Percentiles rank a stretch among this genome's conserved stretches.
These are phyloP conservation scores for Chloromonas sp. DNA, from an alignment of 163 green algal species.

Conservation along the genomic window DNA sequence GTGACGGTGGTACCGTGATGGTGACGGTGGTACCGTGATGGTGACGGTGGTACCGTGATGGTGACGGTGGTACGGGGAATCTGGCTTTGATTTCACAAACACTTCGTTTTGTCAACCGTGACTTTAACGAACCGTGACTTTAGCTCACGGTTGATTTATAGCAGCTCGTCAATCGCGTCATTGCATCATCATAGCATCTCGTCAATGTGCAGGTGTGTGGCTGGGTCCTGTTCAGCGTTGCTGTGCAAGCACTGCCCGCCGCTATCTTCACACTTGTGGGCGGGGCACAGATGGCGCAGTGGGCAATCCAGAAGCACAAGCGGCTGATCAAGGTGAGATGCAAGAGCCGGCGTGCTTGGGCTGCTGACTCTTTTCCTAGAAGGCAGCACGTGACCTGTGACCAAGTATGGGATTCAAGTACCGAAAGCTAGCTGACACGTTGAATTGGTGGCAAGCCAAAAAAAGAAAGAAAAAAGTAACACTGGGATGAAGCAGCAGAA, in stretches of 20 bases:
- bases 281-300: slow-evolving; percentile 86
- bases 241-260: slow-evolving; percentile 73
- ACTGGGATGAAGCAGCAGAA: not conserved
- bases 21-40: no score
- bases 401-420: no score
- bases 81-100: no score
- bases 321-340: slow-evolving; percentile 72
- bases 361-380: not conserved
- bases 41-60: no score
- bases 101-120: no score
- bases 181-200: no score
- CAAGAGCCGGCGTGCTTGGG: not conserved
- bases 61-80: no score
- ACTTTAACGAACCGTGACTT: no score
- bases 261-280: slow-evolving; percentile 81
- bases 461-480: not conserved
- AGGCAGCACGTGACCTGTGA: not conserved
- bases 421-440: not conserved
- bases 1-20: no score
- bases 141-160: no score
- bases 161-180: no score
- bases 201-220: slow-evolving; percentile 23
- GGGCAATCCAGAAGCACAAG: slow-evolving; percentile 89
- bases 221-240: slow-evolving; percentile 79
- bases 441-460: not conserved